Evolutionary conservation across 768 basidiomycete species (phyloP), one percentile per base, ranked within the genome.

Genomic region (Filobasidium wieringae): DNA sequence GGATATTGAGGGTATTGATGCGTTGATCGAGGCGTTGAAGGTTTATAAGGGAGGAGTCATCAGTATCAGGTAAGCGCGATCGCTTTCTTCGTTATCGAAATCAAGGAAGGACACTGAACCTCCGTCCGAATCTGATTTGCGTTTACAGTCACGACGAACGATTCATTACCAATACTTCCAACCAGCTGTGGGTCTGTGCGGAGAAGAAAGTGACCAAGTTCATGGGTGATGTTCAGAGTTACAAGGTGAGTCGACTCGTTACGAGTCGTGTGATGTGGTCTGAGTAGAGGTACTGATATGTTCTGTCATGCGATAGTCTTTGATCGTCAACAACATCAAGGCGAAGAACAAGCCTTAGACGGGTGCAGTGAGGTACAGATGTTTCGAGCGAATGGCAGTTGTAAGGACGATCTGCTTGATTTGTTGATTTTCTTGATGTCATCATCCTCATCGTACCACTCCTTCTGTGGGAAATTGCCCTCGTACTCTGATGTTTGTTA

Each of bases 1-100:
- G 69, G 91, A 93, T 85, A 89, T 92, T n/a, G 69, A 88, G 83
- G 93, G 93, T 80, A 80, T 96, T 53, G 95, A 99, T 68, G 95
- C 91, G 0, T 77, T 97, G 53, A 95, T 96, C 85, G 73, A 79
- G 4, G 95, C 88, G 5, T 62, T 79, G 36, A 72, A 72, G 55
- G 58, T 76, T 11, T 92, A 86, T 87, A 89, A 88, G 64, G 90
- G 90, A 8, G 89, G 89, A 30, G 88, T 92, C 7, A 91, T 93
- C 62, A 78, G 90, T 63, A 89, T 91, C 65, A 90, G 87, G 51
- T 22, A 8, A 26, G 37, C 29, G 3, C 19, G 7, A 7, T 12
- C 6, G 11, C 26, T 47, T 34, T 56, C 43, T 49, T 30, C n/a
- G 7, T 34, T 29, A 26, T 32, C 58, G 51, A 12, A 65, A 64